A percentile compares a stretch with the other conserved stretches of the same genome.
These are phyloP conservation scores for Cytospora piceicola DNA, from an alignment of 2,329 filamentous ascomycete species.

Conservation along the genomic window DNA sequence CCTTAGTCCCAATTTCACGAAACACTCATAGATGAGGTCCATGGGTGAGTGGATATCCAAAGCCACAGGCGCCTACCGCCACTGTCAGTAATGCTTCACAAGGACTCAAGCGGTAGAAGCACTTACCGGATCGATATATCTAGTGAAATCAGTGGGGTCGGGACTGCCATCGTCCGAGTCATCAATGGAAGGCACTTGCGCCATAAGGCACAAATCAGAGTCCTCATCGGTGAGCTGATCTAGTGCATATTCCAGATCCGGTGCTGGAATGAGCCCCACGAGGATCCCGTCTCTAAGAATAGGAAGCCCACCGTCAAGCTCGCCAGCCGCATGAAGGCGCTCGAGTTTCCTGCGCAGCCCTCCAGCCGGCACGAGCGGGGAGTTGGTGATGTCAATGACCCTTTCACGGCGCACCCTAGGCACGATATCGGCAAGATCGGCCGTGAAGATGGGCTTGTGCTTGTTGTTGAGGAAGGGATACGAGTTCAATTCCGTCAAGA, in stretches of 20 bases:
- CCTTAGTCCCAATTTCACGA: slow-evolving; percentile 87
- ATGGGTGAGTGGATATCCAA: slow-evolving; percentile 89
- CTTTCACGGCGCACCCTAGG: slow-evolving; percentile 74
- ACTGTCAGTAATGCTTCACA: not conserved
- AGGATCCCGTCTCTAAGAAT: slow-evolving; percentile 79
- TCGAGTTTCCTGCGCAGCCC: slow-evolving; percentile 82
- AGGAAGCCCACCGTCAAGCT: slow-evolving; percentile 89
- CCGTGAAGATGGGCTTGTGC: slow-evolving; percentile 86
- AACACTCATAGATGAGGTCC: slow-evolving; percentile 95
- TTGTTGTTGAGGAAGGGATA: slow-evolving; percentile 99
- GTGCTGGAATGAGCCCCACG: slow-evolving; percentile 89
- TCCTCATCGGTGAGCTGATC: slow-evolving; percentile 81
- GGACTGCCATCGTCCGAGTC: slow-evolving; percentile 62
- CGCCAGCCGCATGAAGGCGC: slow-evolving; percentile 79
- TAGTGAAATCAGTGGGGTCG: slow-evolving; percentile 83
- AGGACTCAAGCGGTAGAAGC: not conserved
- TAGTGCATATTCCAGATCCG: slow-evolving; percentile 90
- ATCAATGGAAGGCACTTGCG: slow-evolving; percentile 63
- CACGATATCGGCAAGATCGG: slow-evolving; percentile 85
- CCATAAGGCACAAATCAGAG: slow-evolving; percentile 80
- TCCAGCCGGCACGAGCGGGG: slow-evolving; percentile 76
- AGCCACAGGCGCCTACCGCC: slow-evolving; percentile 72
- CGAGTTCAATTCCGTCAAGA: slow-evolving; percentile 94
- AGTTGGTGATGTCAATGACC: slow-evolving; percentile 85
- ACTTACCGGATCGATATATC: slow-evolving; percentile 83